phyloP scores from a whole-genome alignment of 1,139 yeast species.

The Pichia sp. region DNA sequence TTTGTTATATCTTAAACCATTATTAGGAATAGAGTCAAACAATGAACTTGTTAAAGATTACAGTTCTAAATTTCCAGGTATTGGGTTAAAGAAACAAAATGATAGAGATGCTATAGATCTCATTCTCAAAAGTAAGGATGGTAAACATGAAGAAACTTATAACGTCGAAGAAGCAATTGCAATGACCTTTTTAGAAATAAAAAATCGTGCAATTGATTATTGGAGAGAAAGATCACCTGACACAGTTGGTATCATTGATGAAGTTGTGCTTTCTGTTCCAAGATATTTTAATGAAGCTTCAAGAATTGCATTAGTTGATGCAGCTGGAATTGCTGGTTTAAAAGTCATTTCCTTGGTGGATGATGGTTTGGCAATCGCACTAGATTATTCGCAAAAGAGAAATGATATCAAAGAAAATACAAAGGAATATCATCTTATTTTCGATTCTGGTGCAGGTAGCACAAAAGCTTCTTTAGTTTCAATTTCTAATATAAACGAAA shows the following conservation, averaged over 20 bases:
- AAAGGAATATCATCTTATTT: conserved; percentile 61
- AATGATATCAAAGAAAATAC: conserved; percentile 33
- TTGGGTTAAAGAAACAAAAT: conserved; percentile 42
- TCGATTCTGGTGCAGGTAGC: conserved; percentile 92
- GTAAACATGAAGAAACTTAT: conserved; percentile 9
- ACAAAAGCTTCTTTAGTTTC: conserved; percentile 81
- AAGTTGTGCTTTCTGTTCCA: conserved; percentile 73
- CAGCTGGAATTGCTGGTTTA: conserved; percentile 66
- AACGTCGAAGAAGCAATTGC: conserved; percentile 76
- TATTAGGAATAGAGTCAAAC: conserved; percentile 60
- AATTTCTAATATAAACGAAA: conserved; percentile 38
- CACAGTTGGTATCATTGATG: conserved; percentile 41
- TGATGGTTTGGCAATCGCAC: conserved; percentile 87
- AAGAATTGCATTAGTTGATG: conserved; percentile 66
- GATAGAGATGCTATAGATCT: conserved; percentile 52
- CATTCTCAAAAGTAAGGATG: conserved; percentile 37
- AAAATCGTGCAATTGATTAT: conserved; percentile 52
- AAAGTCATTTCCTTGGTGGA: conserved; percentile 65
- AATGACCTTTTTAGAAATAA: conserved; percentile 69
- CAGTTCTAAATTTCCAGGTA: conserved; percentile 53
- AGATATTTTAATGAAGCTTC: conserved; percentile 60
- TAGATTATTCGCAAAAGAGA: conserved; percentile 59
- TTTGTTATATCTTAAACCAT: conserved; percentile 57
- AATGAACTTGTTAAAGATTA: conserved; percentile 43
- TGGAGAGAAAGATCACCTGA: conserved; percentile 39